Percentiles rank a stretch among this genome's conserved stretches.
phyloP scores from a whole-genome alignment of 2,329 filamentous ascomycete genomes.

The Ophiostoma himal-ulmi region DNA sequence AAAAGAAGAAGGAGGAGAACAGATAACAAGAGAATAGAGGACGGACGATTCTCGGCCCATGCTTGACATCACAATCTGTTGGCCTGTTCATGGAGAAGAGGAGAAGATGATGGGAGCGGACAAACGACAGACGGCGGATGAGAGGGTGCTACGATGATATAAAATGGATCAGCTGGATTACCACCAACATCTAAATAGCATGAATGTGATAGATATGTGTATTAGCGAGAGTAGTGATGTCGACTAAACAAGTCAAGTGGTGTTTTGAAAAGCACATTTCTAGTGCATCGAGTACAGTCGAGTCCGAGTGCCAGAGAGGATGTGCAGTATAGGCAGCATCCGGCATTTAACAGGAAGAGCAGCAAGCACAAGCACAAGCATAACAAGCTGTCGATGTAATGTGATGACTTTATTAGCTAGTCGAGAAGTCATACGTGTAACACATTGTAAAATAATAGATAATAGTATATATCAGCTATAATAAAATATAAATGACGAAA shows the following conservation, averaged over 20 bases:
- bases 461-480: background rate
- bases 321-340: constrained; percentile 8
- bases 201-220: background rate
- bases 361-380: background rate
- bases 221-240: background rate
- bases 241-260: background rate
- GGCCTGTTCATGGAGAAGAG: background rate
- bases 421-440: background rate
- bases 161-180: background rate
- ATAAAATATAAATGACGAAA: background rate
- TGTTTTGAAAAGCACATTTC: background rate
- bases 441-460: background rate
- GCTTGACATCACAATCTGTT: background rate
- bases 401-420: background rate
- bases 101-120: background rate
- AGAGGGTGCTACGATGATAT: background rate
- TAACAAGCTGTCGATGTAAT: background rate
- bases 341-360: background rate
- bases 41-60: background rate
- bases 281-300: background rate
- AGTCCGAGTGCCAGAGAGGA: background rate
- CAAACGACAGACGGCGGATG: no score
- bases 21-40: background rate
- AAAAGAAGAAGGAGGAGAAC: background rate
- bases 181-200: background rate